A percentile compares a stretch with the other conserved stretches of the same genome.
Conservation (phyloP, 2,329 filamentous ascomycete species). For the Penicillium sp. region DNA sequence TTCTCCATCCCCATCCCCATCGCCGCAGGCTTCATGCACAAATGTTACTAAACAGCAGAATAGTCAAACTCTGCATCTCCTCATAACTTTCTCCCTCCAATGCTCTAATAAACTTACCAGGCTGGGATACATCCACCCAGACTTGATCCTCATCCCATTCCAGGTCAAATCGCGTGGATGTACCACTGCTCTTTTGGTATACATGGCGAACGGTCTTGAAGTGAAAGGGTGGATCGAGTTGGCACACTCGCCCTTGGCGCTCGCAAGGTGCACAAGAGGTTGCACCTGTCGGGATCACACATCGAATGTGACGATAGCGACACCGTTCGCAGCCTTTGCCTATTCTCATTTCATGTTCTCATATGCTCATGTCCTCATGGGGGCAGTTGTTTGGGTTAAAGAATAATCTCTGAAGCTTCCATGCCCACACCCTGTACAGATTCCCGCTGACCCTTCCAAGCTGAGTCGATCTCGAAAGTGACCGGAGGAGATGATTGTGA, state of each 20-base stretch:
- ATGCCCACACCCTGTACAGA: neutral
- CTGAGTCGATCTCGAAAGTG: neutral
- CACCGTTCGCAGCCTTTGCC: conserved; percentile 38
- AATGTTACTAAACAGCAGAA: conserved; percentile 28
- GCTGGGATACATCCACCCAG: conserved; percentile 35
- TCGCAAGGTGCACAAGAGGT: conserved; percentile 34
- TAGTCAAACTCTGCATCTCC: neutral
- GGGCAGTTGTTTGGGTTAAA: neutral
- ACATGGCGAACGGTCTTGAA: conserved; percentile 39
- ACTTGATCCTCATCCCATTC: conserved; percentile 35
- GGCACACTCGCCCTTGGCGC: conserved; percentile 32
- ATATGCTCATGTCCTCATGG: neutral
- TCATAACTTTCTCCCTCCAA: neutral
- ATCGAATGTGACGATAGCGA: conserved; percentile 41
- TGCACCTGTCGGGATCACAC: conserved; percentile 31
- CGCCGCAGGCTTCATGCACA: conserved; percentile 27
- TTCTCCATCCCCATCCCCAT: conserved; percentile 10
- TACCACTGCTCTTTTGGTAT: conserved; percentile 34
- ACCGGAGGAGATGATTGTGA: neutral
- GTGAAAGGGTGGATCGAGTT: conserved; percentile 37
- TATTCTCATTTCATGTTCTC: conserved; percentile 31
- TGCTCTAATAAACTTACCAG: conserved; percentile 21
- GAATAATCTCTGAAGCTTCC: neutral
- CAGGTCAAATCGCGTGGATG: conserved; percentile 31
- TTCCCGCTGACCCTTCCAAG: too few relatives aligned